Evolutionary conservation across 805 yeast genomes (phyloP).

Genomic region (Wickerhamomyces hampshirensis): DNA sequence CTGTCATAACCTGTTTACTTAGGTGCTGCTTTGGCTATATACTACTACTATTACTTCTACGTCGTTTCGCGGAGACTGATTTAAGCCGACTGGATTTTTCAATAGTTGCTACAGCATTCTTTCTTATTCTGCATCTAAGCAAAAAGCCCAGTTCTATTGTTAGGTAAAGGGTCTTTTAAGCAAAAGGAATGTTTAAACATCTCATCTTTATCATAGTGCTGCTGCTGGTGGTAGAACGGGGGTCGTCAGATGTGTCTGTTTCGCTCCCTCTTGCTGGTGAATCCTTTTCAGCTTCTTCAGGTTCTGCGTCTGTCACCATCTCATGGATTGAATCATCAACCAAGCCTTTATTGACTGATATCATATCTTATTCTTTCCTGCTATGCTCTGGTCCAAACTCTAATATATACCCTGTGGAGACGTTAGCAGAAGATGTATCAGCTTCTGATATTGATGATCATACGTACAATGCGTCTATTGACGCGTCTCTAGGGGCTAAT

Average conservation of each 20-base stretch:
- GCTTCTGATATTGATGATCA: slow-evolving; percentile 28
- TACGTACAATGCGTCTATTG: slow-evolving; percentile 37
- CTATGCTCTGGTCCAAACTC: slow-evolving; percentile 67
- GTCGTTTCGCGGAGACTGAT: too few relatives aligned
- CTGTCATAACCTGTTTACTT: too few relatives aligned
- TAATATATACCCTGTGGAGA: slow-evolving; percentile 37
- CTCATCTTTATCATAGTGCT: neutral
- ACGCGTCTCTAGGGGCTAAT: slow-evolving; percentile 42
- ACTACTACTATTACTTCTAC: too few relatives aligned
- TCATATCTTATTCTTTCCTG: slow-evolving; percentile 42
- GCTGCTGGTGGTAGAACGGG: neutral
- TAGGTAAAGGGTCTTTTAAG: too few relatives aligned
- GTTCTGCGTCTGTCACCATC: slow-evolving; percentile 26
- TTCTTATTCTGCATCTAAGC: neutral
- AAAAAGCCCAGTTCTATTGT: too few relatives aligned
- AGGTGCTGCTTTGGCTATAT: too few relatives aligned
- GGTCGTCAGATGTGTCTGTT: slow-evolving; percentile 24
- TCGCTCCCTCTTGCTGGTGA: slow-evolving; percentile 21
- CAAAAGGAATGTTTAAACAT: neutral
- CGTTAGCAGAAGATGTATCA: slow-evolving; percentile 26
- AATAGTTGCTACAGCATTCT: neutral
- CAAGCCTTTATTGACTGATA: slow-evolving; percentile 40
- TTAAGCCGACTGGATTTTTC: neutral
- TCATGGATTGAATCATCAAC: slow-evolving; percentile 57
- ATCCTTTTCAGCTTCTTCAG: slow-evolving; percentile 20